Evolutionary conservation across 805 yeast genomes (phyloP).

Genomic region (Nakazawaea wyomingensis): DNA sequence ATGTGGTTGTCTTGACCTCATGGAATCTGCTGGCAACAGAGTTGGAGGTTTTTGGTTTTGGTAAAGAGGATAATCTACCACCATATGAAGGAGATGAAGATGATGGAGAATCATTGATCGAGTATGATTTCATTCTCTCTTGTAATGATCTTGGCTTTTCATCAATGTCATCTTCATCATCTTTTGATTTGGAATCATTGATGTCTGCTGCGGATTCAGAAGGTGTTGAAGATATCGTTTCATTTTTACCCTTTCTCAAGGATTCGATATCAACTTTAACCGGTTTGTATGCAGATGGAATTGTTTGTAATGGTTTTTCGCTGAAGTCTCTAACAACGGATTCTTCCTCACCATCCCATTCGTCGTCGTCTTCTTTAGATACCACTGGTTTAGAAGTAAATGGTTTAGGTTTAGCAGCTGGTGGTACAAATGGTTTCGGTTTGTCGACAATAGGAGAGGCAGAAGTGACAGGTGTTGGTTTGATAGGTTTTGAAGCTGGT

Average conservation of each 20-base stretch:
- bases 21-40: slow-evolving; percentile 46
- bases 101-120: slow-evolving; percentile 13
- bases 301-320: slow-evolving; percentile 43
- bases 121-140: slow-evolving; percentile 33
- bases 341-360: slow-evolving; percentile 68
- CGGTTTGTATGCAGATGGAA: slow-evolving; percentile 62
- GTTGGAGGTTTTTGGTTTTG: slow-evolving; percentile 53
- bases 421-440: slow-evolving; percentile 34
- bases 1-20: slow-evolving; percentile 29
- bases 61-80: slow-evolving; percentile 55
- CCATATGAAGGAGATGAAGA: no score
- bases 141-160: slow-evolving; percentile 38
- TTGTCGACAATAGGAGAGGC: slow-evolving; percentile 1
- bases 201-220: slow-evolving; percentile 29
- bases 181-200: slow-evolving; percentile 27
- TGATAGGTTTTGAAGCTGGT: slow-evolving; percentile 24
- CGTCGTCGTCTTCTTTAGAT: slow-evolving; percentile 40
- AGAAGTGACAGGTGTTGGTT: no score
- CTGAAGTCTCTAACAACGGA: slow-evolving; percentile 49
- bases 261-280: slow-evolving; percentile 56
- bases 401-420: slow-evolving; percentile 12
- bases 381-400: neutral
- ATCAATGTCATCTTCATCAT: slow-evolving; percentile 29
- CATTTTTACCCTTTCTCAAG: slow-evolving; percentile 44
- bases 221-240: slow-evolving; percentile 39